Percentiles rank a stretch among this genome's conserved stretches.
Conservation (phyloP, 2,329 filamentous ascomycete genomes). For the Claviceps lovelessii region DNA sequence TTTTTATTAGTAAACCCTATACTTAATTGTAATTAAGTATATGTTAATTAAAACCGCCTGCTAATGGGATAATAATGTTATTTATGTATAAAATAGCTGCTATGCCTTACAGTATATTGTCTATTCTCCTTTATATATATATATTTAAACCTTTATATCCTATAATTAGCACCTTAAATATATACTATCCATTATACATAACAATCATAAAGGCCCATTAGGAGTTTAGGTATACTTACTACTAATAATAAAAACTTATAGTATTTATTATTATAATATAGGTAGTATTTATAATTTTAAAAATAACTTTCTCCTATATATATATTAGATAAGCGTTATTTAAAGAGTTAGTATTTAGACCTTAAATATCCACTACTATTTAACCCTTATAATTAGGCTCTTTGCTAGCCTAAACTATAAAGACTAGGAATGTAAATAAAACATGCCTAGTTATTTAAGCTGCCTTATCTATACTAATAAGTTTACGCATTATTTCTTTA, state of each 20-base stretch:
- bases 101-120: background rate
- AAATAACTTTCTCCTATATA: background rate
- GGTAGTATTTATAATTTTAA: background rate
- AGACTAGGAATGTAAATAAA: background rate
- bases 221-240: background rate
- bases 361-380: background rate
- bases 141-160: background rate
- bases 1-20: background rate
- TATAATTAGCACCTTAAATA: background rate
- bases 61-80: background rate
- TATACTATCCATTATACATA: background rate
- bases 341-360: background rate
- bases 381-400: background rate
- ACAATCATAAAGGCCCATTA: background rate
- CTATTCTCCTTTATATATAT: background rate
- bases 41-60: background rate
- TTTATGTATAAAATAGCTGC: background rate
- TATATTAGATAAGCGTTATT: background rate
- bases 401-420: background rate
- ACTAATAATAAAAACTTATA: too few relatives aligned
- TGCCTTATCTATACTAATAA: background rate
- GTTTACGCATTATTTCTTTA: background rate
- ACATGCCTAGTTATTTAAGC: background rate
- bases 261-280: background rate
- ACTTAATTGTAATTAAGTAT: background rate